A percentile compares a stretch with the other conserved stretches of the same genome.
Conservation (phyloP, 371 early-diverging fungal genomes). For the Mucor circinelloides region DNA sequence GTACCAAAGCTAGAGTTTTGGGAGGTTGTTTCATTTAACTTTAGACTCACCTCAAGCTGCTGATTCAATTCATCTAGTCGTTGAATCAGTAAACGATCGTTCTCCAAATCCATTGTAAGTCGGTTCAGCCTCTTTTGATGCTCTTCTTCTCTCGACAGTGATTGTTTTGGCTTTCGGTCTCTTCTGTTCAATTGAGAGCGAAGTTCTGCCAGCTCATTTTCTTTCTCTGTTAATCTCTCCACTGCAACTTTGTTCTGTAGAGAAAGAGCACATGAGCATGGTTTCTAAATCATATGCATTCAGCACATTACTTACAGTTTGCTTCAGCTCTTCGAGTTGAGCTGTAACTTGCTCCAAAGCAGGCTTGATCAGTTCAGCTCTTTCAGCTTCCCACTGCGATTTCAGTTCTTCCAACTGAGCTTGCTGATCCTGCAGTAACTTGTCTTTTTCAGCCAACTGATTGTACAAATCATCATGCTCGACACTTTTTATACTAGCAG, state of each 20-base stretch:
- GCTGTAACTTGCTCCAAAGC: constrained; percentile 39
- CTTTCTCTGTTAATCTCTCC: constrained; percentile 41
- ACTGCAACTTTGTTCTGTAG: constrained; percentile 43
- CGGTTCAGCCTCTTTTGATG: constrained; percentile 41
- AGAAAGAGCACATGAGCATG: not conserved
- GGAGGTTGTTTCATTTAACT: no score
- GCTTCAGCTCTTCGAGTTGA: constrained; percentile 43
- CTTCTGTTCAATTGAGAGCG: constrained; percentile 37
- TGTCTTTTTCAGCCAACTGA: constrained; percentile 38
- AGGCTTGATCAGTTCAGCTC: constrained; percentile 42
- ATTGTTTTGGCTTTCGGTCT: constrained; percentile 31
- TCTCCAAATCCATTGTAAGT: constrained; percentile 48
- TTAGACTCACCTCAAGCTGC: constrained; percentile 42
- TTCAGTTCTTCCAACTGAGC: constrained; percentile 36
- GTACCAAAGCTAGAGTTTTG: not conserved
- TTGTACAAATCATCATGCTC: constrained; percentile 5
- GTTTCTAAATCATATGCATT: not conserved
- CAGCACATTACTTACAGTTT: constrained; percentile 31
- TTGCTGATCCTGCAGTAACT: constrained; percentile 32
- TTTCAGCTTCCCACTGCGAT: constrained; percentile 35
- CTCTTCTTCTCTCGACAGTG: constrained; percentile 24
- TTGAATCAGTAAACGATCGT: constrained; percentile 43
- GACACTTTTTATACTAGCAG: not conserved
- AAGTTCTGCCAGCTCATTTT: constrained; percentile 41
- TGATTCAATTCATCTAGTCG: constrained; percentile 48